Conservation (phyloP, 192 early-diverging fungal genomes). For the Entomortierella lignicola region DNA sequence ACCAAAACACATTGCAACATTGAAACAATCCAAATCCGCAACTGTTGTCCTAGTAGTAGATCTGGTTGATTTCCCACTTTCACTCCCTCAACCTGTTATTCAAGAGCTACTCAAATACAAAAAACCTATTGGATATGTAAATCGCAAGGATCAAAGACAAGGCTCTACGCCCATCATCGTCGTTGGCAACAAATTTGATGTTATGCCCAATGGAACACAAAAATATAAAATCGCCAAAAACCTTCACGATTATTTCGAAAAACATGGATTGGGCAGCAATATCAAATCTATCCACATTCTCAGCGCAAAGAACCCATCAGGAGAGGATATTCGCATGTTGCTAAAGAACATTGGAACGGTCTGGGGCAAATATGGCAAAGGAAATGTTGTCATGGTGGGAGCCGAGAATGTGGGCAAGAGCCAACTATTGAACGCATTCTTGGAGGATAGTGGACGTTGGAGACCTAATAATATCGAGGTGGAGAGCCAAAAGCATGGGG, state of each 20-base stretch:
- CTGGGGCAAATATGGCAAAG: constrained; percentile 30
- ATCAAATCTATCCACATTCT: constrained; percentile 35
- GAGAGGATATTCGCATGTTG: constrained; percentile 41
- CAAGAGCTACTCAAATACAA: constrained; percentile 28
- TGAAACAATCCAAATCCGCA: constrained; percentile 36
- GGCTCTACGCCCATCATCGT: constrained; percentile 22
- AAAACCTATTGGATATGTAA: background rate
- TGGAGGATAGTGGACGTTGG: constrained; percentile 40
- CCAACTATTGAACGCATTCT: constrained; percentile 43
- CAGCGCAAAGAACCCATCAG: constrained; percentile 48
- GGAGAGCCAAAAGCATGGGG: background rate
- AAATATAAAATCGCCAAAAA: constrained; percentile 20
- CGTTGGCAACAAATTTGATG: constrained; percentile 52
- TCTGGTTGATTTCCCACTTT: constrained; percentile 44
- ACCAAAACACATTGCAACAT: constrained; percentile 37
- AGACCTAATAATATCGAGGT: constrained; percentile 12
- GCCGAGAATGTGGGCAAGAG: constrained; percentile 49
- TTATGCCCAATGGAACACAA: constrained; percentile 31
- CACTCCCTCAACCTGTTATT: constrained; percentile 31
- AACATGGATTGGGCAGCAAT: constrained; percentile 11
- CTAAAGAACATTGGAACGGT: constrained; percentile 25
- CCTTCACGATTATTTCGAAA: constrained; percentile 19
- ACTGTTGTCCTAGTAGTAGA: constrained; percentile 46
- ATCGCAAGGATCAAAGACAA: background rate
- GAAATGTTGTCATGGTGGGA: constrained; percentile 46